phyloP scores from a whole-genome alignment of 768 basidiomycete genomes.

The Termitomyces sp. region DNA sequence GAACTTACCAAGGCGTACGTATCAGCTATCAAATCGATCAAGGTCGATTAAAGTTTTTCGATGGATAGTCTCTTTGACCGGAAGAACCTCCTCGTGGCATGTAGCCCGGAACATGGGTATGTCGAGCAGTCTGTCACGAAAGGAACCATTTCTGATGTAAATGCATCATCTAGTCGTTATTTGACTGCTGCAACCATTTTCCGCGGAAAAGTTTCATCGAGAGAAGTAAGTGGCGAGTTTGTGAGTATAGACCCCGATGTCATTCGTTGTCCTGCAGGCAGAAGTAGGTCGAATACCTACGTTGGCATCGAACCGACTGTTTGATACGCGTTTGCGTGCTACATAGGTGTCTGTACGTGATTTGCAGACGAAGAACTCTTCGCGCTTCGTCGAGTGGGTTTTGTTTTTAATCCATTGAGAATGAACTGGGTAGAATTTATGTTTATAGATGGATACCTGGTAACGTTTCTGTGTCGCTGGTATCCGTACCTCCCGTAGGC shows the following conservation, averaged over 20 bases:
- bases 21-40: background rate
- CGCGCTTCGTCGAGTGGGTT: slow-evolving; percentile 74
- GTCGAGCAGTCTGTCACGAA: slow-evolving; percentile 10
- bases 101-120: slow-evolving; percentile 74
- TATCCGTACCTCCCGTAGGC: slow-evolving; percentile 80
- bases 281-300: slow-evolving; percentile 36
- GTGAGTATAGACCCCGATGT: slow-evolving; percentile 22
- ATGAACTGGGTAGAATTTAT: background rate
- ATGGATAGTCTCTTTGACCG: slow-evolving; percentile 74
- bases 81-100: slow-evolving; percentile 75
- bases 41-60: background rate
- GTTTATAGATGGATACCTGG: slow-evolving; percentile 77
- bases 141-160: background rate
- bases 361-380: slow-evolving; percentile 70
- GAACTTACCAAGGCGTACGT: slow-evolving; percentile 74
- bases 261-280: slow-evolving; percentile 35
- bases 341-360: slow-evolving; percentile 64
- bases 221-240: slow-evolving; percentile 54
- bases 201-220: slow-evolving; percentile 75
- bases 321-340: background rate
- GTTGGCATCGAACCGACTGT: background rate
- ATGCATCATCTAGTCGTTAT: slow-evolving; percentile 20
- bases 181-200: slow-evolving; percentile 85
- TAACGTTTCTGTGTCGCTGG: slow-evolving; percentile 80
- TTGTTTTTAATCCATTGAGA: background rate